Base-by-base conservation (phyloP, 2,329 filamentous ascomycete species). In the Zasmidium citrigriseum region DNA sequence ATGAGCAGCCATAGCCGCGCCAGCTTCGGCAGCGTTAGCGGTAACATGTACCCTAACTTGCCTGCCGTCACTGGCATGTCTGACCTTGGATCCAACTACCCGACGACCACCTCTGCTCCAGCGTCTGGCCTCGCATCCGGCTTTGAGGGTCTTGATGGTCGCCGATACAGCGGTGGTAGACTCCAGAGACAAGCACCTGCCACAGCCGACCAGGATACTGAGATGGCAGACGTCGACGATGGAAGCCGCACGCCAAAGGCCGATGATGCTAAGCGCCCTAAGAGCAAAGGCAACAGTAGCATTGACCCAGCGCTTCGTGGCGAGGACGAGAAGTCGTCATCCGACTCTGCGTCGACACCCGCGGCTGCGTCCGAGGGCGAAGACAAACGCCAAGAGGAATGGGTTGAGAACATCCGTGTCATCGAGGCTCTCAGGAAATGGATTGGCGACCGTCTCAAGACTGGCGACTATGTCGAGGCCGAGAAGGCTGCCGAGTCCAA, bases 21-120 rank as follows among this genome's bases (percentile, higher is more conserved):
- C 58, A 87, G 83, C 71, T 82, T 91, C 72, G 67, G 70, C 59
- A 71, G 69, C 60, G 67, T 62, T 55, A 82, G 81, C 22, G 79
- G 79, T 46, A 84, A 84, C 46, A 84, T 90, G 76, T 95, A 95
- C 74, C 90, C 90, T 18, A 90, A 81, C 63, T 83, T 95, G 27
- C 89, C 86, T 14, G 83, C 89, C 47, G 87, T 90, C 52, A 86
- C 83, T 58, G 83, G 87, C 46, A 88, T 88, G 72, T 84, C 84
- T 54, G 80, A 81, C 58, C 79, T 83, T 70, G 74, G 79, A 23
- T 73, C 76, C 48, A 77, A 76, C 44, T 90, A 89, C 69, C 82
- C 83, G 1, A 82, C 86, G 25, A 87, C 89, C 2, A 85, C 87
- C 38, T 87, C 83, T n/a, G 84, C 84, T 12, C 83, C 84, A 2